phyloP scores from a whole-genome alignment of 352 stramenopile genomes.

The Peronosclerospora sorghi region DNA sequence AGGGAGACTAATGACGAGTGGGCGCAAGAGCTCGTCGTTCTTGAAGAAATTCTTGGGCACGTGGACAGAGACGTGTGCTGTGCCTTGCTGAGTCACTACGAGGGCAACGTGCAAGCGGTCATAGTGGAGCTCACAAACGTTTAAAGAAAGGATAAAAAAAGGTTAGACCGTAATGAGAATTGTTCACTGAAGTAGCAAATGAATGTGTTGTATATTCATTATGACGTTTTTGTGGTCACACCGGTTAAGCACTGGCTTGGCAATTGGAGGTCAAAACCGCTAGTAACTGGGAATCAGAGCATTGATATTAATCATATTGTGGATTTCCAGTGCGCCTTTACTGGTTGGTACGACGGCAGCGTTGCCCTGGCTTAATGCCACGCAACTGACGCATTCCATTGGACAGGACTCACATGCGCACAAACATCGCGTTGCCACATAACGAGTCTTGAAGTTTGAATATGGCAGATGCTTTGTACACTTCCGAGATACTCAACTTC shows the following conservation, averaged over 20 bases:
- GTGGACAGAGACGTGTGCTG: slow-evolving; percentile 32
- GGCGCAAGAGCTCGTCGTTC: slow-evolving; percentile 28
- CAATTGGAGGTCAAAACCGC: no score
- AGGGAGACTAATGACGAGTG: slow-evolving; percentile 26
- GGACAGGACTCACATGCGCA: slow-evolving; percentile 78
- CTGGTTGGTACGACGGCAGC: no score
- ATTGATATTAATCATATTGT: no score
- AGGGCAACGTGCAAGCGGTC: slow-evolving; percentile 44
- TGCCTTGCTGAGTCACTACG: slow-evolving; percentile 38
- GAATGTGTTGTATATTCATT: slow-evolving; percentile 13
- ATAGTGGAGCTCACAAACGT: slow-evolving; percentile 52
- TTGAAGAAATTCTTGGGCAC: slow-evolving; percentile 46
- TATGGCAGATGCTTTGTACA: slow-evolving; percentile 94
- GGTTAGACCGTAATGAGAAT: background rate
- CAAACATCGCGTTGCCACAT: slow-evolving; percentile 77
- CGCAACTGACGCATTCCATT: slow-evolving; percentile 87
- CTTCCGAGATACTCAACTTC: slow-evolving; percentile 78
- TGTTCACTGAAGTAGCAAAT: slow-evolving; percentile 12
- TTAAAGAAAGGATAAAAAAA: slow-evolving; percentile 38
- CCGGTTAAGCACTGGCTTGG: no score
- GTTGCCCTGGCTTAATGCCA: slow-evolving; percentile 83
- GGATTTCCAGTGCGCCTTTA: no score
- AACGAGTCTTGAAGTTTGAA: slow-evolving; percentile 86
- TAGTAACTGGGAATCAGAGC: no score
- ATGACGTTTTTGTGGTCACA: no score